Percentiles rank a stretch among this genome's conserved stretches.
phyloP scores from a whole-genome alignment of 148 eudicot species.

The Camellia lanceoleosa region DNA sequence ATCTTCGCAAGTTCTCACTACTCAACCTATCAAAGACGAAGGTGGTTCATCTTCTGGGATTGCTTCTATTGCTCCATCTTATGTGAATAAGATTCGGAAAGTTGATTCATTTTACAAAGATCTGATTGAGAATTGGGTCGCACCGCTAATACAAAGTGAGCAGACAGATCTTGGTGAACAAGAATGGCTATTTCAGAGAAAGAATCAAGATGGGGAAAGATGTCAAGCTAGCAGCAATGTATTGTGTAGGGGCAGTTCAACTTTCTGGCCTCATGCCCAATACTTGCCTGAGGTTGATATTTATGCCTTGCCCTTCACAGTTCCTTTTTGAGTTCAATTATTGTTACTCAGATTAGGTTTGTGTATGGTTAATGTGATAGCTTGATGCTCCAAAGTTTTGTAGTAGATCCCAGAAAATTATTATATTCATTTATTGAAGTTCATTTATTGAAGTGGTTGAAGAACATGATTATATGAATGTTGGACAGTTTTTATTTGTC shows the following conservation, averaged over 20 bases:
- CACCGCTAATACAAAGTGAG: conserved; percentile 2
- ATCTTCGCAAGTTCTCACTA: neutral
- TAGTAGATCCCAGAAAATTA: neutral
- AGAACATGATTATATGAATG: too few species aligned
- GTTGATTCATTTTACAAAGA: conserved; percentile 23
- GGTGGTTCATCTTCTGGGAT: conserved; percentile 17
- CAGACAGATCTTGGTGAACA: conserved; percentile 31
- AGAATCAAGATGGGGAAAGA: conserved; percentile 17
- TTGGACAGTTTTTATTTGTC: too few species aligned
- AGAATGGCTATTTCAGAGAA: conserved; percentile 54
- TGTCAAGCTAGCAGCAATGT: conserved; percentile 10
- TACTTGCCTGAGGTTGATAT: conserved; percentile 45
- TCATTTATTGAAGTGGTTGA: too few species aligned
- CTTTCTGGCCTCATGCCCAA: conserved; percentile 42
- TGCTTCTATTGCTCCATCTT: neutral
- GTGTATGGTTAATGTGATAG: neutral
- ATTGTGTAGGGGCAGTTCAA: conserved; percentile 13
- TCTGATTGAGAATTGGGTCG: conserved; percentile 39
- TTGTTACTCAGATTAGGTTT: neutral
- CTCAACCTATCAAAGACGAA: neutral
- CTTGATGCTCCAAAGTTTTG: conserved; percentile 10
- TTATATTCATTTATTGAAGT: too few species aligned
- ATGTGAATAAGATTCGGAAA: conserved; percentile 23
- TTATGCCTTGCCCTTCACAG: conserved; percentile 59
- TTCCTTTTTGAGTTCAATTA: conserved; percentile 51